Base-by-base conservation (phyloP, 331 rosid genomes). In the Malus hybrid region DNA sequence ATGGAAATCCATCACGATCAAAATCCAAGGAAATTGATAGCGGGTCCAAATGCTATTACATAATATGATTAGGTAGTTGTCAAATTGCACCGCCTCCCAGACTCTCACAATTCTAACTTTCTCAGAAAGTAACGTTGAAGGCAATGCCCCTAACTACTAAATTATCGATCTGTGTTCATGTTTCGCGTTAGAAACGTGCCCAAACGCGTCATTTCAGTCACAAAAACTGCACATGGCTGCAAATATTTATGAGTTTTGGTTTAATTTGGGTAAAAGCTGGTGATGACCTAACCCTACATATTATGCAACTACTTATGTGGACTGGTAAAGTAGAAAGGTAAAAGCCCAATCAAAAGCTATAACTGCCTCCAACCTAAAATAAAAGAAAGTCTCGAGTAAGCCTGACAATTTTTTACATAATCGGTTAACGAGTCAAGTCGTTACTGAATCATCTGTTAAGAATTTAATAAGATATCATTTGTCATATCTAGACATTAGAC, bases 21-120 rank as follows among this genome's bases (percentile, higher is more conserved):
- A 70, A 57, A 66, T 79, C 74, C 48, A 44, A 31, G 69, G 82
- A 73, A 65, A 79, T 66, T 36, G 66, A 67, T 39, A 3, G 75
- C n/a, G 10, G 10, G 72, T 27, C 67, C 60, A 31, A 54, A 14
- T 16, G 34, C n/a, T 32, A 29, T 5, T 39, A 7, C 29, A 7
- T 19, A 36, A 66, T 6, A n/a, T n/a, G 5, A 29, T 62, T 32
- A 10, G 75, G 75, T 48, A 7, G 20, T 28, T 69, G 83, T 74
- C 83, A 69, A 69, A 4, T 16, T 50, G 77, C 61, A 33, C 61
- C 44, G 2, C 33, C 66, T 6, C 69, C 63, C 7, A 20, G 57
- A 7, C 19, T 16, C 56, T 24, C 57, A 7, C 57, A 52, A 52
- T 52, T 52, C 22, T n/a, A 13, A 67, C 29, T 6, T 27, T 36